Conservation (phyloP, 805 yeast genomes). For the Teunomyces barrocoloradensis region DNA sequence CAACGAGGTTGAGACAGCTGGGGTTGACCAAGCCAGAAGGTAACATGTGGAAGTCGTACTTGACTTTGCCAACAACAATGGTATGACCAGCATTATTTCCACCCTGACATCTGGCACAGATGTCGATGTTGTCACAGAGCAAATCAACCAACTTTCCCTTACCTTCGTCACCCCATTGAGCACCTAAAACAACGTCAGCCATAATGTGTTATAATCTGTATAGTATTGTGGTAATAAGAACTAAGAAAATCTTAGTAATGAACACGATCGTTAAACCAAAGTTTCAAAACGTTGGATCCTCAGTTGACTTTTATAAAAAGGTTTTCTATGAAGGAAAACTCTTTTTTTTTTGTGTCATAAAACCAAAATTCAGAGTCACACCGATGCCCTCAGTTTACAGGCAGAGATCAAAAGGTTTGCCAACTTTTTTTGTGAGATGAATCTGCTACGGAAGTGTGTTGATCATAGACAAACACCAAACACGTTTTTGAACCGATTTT, state of each 20-base stretch:
- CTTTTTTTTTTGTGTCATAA: not conserved
- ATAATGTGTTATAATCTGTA: constrained; percentile 25
- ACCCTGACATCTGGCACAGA: constrained; percentile 97
- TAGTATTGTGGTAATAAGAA: not conserved
- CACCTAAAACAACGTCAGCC: constrained; percentile 93
- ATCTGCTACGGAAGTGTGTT: not conserved
- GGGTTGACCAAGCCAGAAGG: constrained; percentile 98
- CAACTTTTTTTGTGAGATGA: not conserved
- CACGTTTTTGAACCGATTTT: not conserved
- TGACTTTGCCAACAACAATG: constrained; percentile 82
- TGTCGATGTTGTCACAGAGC: constrained; percentile 90
- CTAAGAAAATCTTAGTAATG: constrained; percentile 16
- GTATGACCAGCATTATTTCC: constrained; percentile 99
- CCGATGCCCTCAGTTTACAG: not conserved
- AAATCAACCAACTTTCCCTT: constrained; percentile 96
- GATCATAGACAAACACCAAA: not conserved
- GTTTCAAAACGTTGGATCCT: not conserved
- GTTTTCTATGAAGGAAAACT: constrained; percentile 8
- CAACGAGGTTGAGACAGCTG: constrained; percentile 83
- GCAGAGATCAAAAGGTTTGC: not conserved
- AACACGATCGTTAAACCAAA: constrained; percentile 31
- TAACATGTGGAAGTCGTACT: constrained; percentile 97
- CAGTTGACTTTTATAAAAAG: not conserved
- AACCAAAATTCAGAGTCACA: not conserved
- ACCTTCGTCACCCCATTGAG: constrained; percentile 99